Percentiles rank a stretch among this genome's conserved stretches.
These are phyloP conservation scores for Gaeumannomyces sp. DNA, from an alignment of 2,329 filamentous ascomycete species.

Conservation along the genomic window DNA sequence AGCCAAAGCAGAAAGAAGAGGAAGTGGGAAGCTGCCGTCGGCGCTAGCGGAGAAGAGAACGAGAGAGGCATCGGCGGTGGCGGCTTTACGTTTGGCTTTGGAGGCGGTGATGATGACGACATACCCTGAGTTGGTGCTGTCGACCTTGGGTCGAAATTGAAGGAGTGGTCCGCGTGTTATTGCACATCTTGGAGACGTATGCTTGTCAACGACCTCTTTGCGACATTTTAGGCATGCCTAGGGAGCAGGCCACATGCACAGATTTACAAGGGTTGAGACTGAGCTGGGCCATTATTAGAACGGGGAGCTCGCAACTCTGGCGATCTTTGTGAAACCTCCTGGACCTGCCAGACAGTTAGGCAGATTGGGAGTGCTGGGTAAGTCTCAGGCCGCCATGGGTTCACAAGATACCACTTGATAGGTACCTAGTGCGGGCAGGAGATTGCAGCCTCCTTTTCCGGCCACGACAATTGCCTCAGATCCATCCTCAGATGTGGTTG, in stretches of 20 bases:
- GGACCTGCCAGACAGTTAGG: neutral
- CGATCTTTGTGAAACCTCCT: neutral
- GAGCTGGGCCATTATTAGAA: too few relatives aligned
- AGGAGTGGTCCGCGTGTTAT: neutral
- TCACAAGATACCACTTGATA: too few relatives aligned
- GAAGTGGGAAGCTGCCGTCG: slow-evolving; percentile 79
- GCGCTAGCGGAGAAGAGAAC: slow-evolving; percentile 27
- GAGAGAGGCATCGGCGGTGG: slow-evolving; percentile 33
- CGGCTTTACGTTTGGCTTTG: slow-evolving; percentile 54
- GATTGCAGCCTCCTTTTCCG: too few relatives aligned
- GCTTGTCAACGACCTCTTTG: neutral
- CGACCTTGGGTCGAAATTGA: neutral
- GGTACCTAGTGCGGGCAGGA: neutral
- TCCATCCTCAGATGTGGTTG: too few relatives aligned
- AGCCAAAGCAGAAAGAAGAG: slow-evolving; percentile 64
- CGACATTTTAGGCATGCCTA: neutral
- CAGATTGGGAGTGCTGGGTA: too few relatives aligned
- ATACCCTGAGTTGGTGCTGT: slow-evolving; percentile 27
- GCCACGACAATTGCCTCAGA: neutral
- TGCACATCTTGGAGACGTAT: neutral
- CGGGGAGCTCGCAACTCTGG: neutral
- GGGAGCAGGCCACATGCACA: too few relatives aligned
- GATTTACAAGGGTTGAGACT: too few relatives aligned
- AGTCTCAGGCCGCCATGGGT: too few relatives aligned
- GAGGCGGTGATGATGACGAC: slow-evolving; percentile 38